Base-by-base conservation (phyloP, 2,329 filamentous ascomycete species). In the Monascus ruber region DNA sequence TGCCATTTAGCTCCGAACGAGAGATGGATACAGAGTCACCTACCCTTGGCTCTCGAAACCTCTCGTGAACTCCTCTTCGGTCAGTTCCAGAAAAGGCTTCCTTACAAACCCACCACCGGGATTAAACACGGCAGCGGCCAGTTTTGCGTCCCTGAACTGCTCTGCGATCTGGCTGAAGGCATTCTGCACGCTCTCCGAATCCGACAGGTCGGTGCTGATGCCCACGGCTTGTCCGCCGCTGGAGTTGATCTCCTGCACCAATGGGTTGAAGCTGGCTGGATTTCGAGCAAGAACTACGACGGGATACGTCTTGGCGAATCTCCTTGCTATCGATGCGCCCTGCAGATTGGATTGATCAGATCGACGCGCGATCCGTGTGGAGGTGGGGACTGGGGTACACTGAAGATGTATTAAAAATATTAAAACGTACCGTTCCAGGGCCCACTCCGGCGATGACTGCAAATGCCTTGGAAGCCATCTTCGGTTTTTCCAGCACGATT, bases 81-180 rank as follows among this genome's bases (percentile, higher is more conserved):
- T 74, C 42, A 79, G 58, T 42, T 80, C 77, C 6, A 82, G 60
- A 44, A 83, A 73, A 0, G 76, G 71, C 54, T 79, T 79, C 36
- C 74, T 62, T 26, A 70, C 60, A 42, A 79, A 77, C 2, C 64
- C 59, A 0, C 77, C 76, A 2, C 65, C 69, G 4, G 75, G 70
- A 47, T 81, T 81, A 58, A 78, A 81, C 2, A 81, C 65, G 0
- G 76, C 76, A 0, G 75, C 76, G 29, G 64, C 67, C 1, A 69
- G 45, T 4, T 54, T 45, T 0, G 63, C 65, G 11, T 59, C 55
- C 1, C 69, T 66, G 39, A 73, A 76, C 44, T 76, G 67, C 37
- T 70, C 56, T 37, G 71, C 63, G 47, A 80, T 73, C 47, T 71
- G 58, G 5, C 66, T 59, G 38, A 80, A 71, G 0, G 76, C 74